Evolutionary conservation across 2,329 filamentous ascomycete species (phyloP).

Genomic region (Cercospora sojina): DNA sequence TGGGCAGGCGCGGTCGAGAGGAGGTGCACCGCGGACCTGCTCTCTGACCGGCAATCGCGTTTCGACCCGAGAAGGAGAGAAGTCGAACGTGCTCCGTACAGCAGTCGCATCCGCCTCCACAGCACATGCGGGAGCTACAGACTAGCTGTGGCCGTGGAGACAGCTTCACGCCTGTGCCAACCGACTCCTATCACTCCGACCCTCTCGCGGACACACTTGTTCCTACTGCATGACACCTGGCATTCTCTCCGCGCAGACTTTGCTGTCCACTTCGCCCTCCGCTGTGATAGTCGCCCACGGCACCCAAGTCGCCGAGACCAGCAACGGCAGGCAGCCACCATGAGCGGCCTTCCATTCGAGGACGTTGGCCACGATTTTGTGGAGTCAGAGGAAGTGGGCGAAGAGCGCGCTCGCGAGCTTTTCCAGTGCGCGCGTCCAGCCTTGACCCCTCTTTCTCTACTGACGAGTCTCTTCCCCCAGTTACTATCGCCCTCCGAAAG

Average conservation of each 20-base stretch:
- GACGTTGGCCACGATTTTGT: conserved; percentile 20
- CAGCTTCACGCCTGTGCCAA: not conserved
- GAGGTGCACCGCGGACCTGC: not conserved
- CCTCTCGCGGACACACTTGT: not conserved
- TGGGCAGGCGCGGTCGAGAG: not conserved
- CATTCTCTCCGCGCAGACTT: not conserved
- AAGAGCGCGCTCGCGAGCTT: conserved; percentile 30
- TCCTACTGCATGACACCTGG: not conserved
- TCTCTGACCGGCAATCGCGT: not conserved
- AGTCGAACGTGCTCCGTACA: not conserved
- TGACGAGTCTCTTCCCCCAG: not conserved
- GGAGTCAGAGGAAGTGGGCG: conserved; percentile 27
- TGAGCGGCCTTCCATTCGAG: conserved; percentile 5
- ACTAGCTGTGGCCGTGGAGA: not conserved
- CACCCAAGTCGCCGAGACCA: not conserved
- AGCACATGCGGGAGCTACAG: not conserved
- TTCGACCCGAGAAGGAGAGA: not conserved
- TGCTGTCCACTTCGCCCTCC: not conserved
- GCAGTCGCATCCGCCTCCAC: not conserved
- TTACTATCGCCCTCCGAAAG: conserved; percentile 29
- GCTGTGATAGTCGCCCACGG: not conserved
- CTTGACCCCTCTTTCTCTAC: not conserved
- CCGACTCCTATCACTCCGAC: not conserved
- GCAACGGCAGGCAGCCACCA: conserved; percentile 1
- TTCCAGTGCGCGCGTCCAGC: conserved; percentile 16